These are phyloP conservation scores for Colletotrichum spaethianum DNA, from an alignment of 2,329 filamentous ascomycete genomes.

Conservation along the genomic window DNA sequence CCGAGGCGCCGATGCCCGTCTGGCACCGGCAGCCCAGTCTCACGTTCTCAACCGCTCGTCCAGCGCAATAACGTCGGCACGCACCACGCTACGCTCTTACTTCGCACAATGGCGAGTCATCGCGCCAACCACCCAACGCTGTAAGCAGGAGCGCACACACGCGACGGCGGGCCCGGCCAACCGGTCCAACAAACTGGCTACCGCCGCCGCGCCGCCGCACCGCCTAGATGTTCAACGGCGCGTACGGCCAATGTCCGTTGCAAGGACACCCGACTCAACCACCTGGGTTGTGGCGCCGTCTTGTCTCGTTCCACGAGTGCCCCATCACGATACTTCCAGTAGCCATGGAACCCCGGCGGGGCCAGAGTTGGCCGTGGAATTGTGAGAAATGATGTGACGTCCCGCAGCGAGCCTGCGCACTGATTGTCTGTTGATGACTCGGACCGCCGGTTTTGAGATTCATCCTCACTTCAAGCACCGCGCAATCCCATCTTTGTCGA, in stretches of 20 bases:
- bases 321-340: too few relatives aligned
- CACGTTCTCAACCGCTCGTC: not conserved
- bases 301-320: too few relatives aligned
- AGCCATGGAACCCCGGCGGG: too few relatives aligned
- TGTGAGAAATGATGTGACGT: too few relatives aligned
- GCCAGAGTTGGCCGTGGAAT: too few relatives aligned
- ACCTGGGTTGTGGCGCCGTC: not conserved
- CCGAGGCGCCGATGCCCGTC: conserved; percentile 12
- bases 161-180: not conserved
- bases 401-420: too few relatives aligned
- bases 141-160: not conserved
- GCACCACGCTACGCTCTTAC: not conserved
- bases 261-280: not conserved
- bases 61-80: not conserved
- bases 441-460: too few relatives aligned
- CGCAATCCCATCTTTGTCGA: too few relatives aligned
- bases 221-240: not conserved
- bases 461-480: too few relatives aligned
- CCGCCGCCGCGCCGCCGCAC: not conserved
- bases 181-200: conserved; percentile 4
- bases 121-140: not conserved
- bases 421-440: too few relatives aligned
- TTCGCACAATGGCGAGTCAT: conserved; percentile 17
- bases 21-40: not conserved
- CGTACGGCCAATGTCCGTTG: conserved; percentile 5